Evolutionary conservation across 2,329 filamentous ascomycete species (phyloP).

Genomic region (Neoarthrinium moseri): DNA sequence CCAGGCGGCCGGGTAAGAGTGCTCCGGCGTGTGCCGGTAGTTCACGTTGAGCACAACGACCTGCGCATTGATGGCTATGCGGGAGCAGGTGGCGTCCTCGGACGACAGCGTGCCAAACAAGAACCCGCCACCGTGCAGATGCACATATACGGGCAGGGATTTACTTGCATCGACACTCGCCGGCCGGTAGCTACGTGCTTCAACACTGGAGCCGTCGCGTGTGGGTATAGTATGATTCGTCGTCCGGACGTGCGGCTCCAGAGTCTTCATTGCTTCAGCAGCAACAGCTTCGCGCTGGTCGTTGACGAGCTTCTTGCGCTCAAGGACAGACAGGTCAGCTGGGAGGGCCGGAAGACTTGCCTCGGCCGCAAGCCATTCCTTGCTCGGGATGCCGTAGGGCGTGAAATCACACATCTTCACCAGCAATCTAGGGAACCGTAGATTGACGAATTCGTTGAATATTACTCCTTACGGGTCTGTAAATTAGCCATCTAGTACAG

Average conservation of each 20-base stretch:
- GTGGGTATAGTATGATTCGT: conserved; percentile 36
- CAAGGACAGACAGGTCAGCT: conserved; percentile 16
- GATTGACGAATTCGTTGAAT: too few relatives aligned
- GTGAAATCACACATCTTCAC: conserved; percentile 1
- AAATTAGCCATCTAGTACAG: too few relatives aligned
- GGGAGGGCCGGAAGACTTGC: conserved; percentile 26
- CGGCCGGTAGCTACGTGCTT: conserved; percentile 47
- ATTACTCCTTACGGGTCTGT: too few relatives aligned
- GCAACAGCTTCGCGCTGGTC: conserved; percentile 30
- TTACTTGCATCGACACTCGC: conserved; percentile 25
- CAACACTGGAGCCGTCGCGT: conserved; percentile 42
- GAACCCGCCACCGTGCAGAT: conserved; percentile 57
- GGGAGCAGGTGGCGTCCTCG: conserved; percentile 52
- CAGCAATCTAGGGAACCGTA: too few relatives aligned
- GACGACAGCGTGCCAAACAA: conserved; percentile 51
- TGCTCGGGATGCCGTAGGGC: conserved; percentile 35
- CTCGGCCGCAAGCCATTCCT: conserved; percentile 43
- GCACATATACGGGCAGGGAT: conserved; percentile 47
- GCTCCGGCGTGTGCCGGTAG: conserved; percentile 58
- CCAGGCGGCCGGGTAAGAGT: conserved; percentile 50
- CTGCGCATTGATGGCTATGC: conserved; percentile 39
- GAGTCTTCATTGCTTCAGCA: conserved; percentile 24
- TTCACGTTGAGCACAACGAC: conserved; percentile 51
- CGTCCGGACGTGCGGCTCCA: conserved; percentile 27
- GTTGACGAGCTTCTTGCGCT: conserved; percentile 27